Percentiles rank a stretch among this genome's conserved stretches.
Conservation (phyloP, 169 alveolate species). For the Perkinsus marinus region DNA sequence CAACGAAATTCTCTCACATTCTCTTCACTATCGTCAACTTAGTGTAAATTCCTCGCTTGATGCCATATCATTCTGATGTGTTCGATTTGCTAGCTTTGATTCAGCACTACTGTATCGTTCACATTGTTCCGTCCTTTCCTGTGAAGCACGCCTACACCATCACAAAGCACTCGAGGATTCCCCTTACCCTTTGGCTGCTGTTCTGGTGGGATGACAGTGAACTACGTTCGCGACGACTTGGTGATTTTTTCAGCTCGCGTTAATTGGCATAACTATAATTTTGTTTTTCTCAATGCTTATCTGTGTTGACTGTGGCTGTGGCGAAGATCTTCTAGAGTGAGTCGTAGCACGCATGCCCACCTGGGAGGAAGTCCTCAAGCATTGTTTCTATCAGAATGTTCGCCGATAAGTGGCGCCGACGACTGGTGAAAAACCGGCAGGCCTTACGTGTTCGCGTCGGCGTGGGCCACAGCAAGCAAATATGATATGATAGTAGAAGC, state of each 20-base stretch:
- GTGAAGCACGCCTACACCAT: neutral
- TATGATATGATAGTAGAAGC: neutral
- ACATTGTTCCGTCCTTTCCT: neutral
- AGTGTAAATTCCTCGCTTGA: neutral
- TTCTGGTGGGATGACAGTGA: neutral
- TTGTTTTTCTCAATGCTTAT: neutral
- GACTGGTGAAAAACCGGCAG: neutral
- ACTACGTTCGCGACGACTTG: neutral
- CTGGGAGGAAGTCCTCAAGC: neutral
- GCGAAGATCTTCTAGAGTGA: neutral
- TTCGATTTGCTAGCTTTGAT: too few species aligned
- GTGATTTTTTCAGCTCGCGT: neutral
- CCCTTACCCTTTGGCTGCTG: neutral
- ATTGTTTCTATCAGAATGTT: too few species aligned
- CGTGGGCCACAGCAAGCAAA: neutral
- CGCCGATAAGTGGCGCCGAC: neutral
- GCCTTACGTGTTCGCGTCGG: neutral
- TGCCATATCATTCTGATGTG: too few species aligned
- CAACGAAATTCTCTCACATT: too few species aligned
- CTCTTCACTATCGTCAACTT: neutral
- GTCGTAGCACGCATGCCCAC: neutral
- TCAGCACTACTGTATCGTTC: neutral
- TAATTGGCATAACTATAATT: neutral
- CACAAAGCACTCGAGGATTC: neutral
- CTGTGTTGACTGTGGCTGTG: neutral